These are phyloP conservation scores for Sungouiella blattae DNA, from an alignment of 805 yeast species.

Conservation along the genomic window DNA sequence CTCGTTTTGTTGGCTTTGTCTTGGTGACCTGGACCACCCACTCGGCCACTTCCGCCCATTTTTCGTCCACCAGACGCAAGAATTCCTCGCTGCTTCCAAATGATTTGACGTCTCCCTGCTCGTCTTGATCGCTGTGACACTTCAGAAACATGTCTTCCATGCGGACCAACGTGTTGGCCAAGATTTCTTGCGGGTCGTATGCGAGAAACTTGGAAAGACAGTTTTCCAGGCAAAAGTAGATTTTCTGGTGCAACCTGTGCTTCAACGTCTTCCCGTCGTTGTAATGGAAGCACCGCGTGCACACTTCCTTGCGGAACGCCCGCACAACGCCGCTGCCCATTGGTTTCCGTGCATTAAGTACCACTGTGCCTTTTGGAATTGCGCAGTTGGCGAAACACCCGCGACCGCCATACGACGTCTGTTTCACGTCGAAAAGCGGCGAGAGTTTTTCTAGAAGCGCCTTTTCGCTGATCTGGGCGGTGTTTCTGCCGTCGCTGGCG, in stretches of 20 bases:
- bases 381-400: slow-evolving; percentile 50
- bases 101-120: slow-evolving; percentile 10
- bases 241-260: slow-evolving; percentile 25
- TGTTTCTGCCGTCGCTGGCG: too few species aligned
- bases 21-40: slow-evolving; percentile 35
- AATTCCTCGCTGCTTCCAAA: slow-evolving; percentile 10
- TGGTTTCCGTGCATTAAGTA: slow-evolving; percentile 40
- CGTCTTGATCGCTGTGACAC: slow-evolving; percentile 22
- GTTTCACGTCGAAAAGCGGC: slow-evolving; percentile 25
- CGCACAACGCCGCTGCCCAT: slow-evolving; percentile 46
- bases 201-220: slow-evolving; percentile 39
- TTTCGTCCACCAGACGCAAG: slow-evolving; percentile 11
- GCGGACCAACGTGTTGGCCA: slow-evolving; percentile 32
- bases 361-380: slow-evolving; percentile 40
- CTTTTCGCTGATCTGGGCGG: too few species aligned
- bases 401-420: slow-evolving; percentile 53
- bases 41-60: slow-evolving; percentile 36
- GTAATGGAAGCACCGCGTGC: slow-evolving; percentile 51
- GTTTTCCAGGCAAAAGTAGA: slow-evolving; percentile 49
- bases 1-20: slow-evolving; percentile 35
- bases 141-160: slow-evolving; percentile 31
- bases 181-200: slow-evolving; percentile 34
- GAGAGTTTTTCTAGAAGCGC: slow-evolving; percentile 9
- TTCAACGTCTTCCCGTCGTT: slow-evolving; percentile 47
- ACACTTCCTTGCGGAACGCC: slow-evolving; percentile 62